Base-by-base conservation (phyloP, 345 rosid species). In the Iberis pinnata region DNA sequence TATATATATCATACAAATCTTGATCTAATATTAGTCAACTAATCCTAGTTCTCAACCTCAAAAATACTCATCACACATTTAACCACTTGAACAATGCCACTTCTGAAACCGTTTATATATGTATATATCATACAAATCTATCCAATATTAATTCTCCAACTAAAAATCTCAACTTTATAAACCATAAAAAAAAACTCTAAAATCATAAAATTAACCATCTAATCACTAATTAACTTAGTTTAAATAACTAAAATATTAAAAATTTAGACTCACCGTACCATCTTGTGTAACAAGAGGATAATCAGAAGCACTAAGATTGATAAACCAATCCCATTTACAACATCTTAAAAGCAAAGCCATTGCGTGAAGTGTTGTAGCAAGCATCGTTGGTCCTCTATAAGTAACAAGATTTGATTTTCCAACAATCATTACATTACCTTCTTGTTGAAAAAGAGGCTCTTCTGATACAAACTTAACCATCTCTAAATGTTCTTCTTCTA, bases 281-380 rank as follows among this genome's bases (percentile, higher is more conserved):
- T 90, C 98, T 84, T 84, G 95, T 66, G 95, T 87, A 4, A 82
- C 71, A 37, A 90, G 46, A 45, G 96, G 96, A 59, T 87, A 90
- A 67, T 90, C 96, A 63, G 96, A 90, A 64, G 98, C 92, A 72
- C 95, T 90, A n/a, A 90, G 95, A 68, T 90, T 90, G 12, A 90
- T 84, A 25, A 90, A 87, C 96, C 98, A 90, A 56, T 90, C 95
- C 96, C 98, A 87, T 51, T 75, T 70, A 76, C 87, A 78, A 65
- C 81, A 76, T 55, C 84, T 80, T 68, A 78, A 18, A 12, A 90
- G 73, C 68, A 84, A 75, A 7, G 96, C 77, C 80, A 87, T 80
- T 15, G 84, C 89, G 63, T 87, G 95, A 6, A 90, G 85, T 12
- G 98, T 90, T 4, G 95, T 79, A 16, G 81, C 78, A 0, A 90